phyloP scores from a whole-genome alignment of 805 yeast species.

The Pichia heedii region DNA sequence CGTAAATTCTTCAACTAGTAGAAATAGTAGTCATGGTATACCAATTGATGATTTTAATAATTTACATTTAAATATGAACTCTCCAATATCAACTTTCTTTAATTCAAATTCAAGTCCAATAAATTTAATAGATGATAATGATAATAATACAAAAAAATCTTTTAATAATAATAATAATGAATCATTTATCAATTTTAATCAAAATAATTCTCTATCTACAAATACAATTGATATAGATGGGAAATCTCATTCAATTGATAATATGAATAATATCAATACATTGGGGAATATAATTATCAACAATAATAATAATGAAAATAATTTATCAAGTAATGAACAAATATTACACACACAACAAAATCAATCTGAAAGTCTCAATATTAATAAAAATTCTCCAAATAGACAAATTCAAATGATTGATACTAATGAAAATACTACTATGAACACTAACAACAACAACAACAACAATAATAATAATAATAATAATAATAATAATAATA shows the following conservation, averaged over 20 bases:
- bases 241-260: too few relatives aligned
- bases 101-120: background rate
- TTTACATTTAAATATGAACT: background rate
- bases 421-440: background rate
- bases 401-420: too few relatives aligned
- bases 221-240: too few relatives aligned
- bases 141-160: background rate
- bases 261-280: too few relatives aligned
- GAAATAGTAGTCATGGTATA: conserved; percentile 6
- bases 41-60: conserved; percentile 5
- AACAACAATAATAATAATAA: background rate
- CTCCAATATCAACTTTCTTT: conserved; percentile 5
- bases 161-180: background rate
- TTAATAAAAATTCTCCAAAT: too few relatives aligned
- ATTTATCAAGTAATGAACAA: background rate
- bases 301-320: background rate
- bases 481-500: too few relatives aligned
- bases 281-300: background rate
- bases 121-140: background rate
- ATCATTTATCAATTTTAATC: background rate
- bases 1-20: conserved; percentile 6
- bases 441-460: background rate
- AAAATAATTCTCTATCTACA: background rate
- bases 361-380: too few relatives aligned
- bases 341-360: background rate